Conservation (phyloP, 2,329 filamentous ascomycete genomes). For the Pseudogymnoascus sp. region DNA sequence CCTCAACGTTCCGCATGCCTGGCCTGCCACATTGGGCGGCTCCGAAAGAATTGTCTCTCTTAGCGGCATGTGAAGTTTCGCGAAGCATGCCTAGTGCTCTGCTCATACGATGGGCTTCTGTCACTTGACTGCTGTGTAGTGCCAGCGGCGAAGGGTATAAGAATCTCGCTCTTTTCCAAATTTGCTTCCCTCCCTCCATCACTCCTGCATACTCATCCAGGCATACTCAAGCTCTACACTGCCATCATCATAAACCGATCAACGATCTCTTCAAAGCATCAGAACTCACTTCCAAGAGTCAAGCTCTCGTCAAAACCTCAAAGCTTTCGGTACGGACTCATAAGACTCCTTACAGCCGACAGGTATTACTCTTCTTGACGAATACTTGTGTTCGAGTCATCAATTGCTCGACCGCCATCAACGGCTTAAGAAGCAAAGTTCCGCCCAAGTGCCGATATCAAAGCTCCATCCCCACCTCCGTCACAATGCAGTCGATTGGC, state of each 20-base stretch:
- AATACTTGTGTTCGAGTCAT: background rate
- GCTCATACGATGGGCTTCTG: background rate
- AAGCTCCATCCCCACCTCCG: background rate
- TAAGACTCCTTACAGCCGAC: background rate
- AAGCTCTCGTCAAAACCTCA: background rate
- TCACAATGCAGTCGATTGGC: slow-evolving; percentile 15
- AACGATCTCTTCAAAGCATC: slow-evolving; percentile 1
- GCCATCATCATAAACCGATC: background rate
- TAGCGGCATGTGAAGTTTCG: background rate
- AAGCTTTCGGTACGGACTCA: background rate
- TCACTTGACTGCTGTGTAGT: background rate
- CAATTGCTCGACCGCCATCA: slow-evolving; percentile 1
- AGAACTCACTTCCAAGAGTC: slow-evolving; percentile 2
- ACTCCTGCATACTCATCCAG: slow-evolving; percentile 3
- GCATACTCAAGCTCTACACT: slow-evolving; percentile 6
- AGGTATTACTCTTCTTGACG: background rate
- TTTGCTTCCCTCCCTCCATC: background rate
- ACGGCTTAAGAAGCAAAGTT: background rate
- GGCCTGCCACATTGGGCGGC: background rate
- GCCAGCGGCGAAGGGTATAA: background rate
- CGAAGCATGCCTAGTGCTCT: background rate
- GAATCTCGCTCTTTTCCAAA: background rate
- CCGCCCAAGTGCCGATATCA: background rate
- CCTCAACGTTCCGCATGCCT: background rate
- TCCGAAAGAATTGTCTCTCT: background rate